A percentile compares a stretch with the other conserved stretches of the same genome.
These are phyloP conservation scores for Phytopythium cucurbitacearum DNA, from an alignment of 352 stramenopile species.

Conservation along the genomic window DNA sequence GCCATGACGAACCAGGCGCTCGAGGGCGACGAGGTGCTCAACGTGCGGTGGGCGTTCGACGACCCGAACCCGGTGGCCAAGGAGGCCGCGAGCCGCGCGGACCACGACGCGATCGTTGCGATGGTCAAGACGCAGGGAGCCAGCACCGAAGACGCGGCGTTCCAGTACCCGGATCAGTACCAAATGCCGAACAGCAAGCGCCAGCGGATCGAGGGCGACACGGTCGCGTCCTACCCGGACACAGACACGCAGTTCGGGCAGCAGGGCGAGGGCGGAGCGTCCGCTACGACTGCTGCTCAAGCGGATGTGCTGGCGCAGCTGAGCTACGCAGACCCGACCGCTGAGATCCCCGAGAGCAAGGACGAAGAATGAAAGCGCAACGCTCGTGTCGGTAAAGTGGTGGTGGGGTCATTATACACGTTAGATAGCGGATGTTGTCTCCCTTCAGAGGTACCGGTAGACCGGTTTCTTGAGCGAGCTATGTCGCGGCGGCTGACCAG, in stretches of 20 bases:
- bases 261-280: background rate
- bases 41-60: slow-evolving; percentile 91
- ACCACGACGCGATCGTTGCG: slow-evolving; percentile 87
- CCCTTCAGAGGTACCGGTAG: slow-evolving; percentile 38
- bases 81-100: slow-evolving; percentile 73
- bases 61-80: slow-evolving; percentile 93
- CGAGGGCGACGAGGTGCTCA: slow-evolving; percentile 86
- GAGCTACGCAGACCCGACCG: slow-evolving; percentile 52
- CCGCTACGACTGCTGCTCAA: slow-evolving; percentile 7
- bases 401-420: background rate
- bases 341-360: slow-evolving; percentile 12
- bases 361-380: background rate
- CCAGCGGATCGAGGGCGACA: slow-evolving; percentile 60
- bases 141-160: slow-evolving; percentile 56
- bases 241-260: slow-evolving; percentile 54
- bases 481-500: background rate
- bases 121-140: slow-evolving; percentile 74
- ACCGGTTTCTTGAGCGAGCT: slow-evolving; percentile 19
- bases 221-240: slow-evolving; percentile 65
- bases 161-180: slow-evolving; percentile 77
- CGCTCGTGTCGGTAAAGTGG: background rate
- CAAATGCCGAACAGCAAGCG: slow-evolving; percentile 66
- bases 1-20: slow-evolving; percentile 91
- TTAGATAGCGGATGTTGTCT: background rate
- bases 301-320: slow-evolving; percentile 43